Base-by-base conservation (phyloP, 306 rosid species). In the Hippophae rhamnoides region DNA sequence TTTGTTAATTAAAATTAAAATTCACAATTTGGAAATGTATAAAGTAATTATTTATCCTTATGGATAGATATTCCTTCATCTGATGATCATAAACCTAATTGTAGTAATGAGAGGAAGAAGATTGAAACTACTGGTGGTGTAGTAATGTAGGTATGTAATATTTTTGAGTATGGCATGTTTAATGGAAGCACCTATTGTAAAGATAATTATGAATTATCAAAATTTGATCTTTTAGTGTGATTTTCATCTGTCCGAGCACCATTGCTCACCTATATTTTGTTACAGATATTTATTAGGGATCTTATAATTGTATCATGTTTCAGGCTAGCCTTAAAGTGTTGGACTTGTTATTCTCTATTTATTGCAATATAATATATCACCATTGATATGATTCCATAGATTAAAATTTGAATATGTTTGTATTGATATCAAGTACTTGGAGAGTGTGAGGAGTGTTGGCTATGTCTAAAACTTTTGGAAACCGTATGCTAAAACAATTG, bases 371-470 rank as follows among this genome's bases (percentile, higher is more conserved):
- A 50, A 52, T 56, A 46, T 44, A 18, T 55, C 68, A 49, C 42
- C 64, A n/a, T 49, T 55, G 55, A 52, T 56, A 65, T 59, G 13
- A 10, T 8, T 64, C 56, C 56, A 43, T 59, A 41, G 60, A 56
- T 53, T 57, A 67, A 25, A 57, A 14, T 58, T 52, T 57, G 61
- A 47, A 57, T 49, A 18, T 59, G 13, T 69, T 64, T 66, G 53
- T 41, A 62, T n/a, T 48, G 44, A 66, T 77, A 23, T 63, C 74
- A 93, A 95, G 99, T 72, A 93, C 99, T 62, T 93, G 99, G 99
- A 86, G 99, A 65, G 99, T 93, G 58, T 97, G 99, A 66, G 97
- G 99, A 47, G 95, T 93, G 49, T 73, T 93, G 67, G 99, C 99
- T 38, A 93, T 93, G 99, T 88, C 99, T 52, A 90, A 97, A 5